Evolutionary conservation across 345 rosid genomes (phyloP).

Genomic region (Alliaria petiolata): DNA sequence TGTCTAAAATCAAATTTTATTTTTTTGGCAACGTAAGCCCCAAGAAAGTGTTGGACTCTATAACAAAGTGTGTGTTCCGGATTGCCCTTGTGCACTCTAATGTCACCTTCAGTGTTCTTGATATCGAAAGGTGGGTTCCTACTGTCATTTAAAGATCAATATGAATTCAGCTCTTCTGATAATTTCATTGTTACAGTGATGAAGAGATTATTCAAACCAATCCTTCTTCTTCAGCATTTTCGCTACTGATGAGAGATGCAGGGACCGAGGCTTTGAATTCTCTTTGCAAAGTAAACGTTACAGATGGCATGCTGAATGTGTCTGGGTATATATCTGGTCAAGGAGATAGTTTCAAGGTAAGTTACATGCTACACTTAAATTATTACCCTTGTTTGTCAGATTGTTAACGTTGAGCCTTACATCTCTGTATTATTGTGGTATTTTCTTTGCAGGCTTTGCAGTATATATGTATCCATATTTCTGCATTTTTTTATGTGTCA

Average conservation of each 20-base stretch:
- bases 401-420: conserved; percentile 9
- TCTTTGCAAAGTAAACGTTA: conserved; percentile 50
- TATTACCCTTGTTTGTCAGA: conserved; percentile 1
- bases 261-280: conserved; percentile 48
- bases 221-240: conserved; percentile 59
- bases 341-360: conserved; percentile 60
- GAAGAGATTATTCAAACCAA: conserved; percentile 56
- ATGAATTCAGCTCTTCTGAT: conserved; percentile 7
- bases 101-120: conserved; percentile 67
- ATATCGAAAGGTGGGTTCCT: conserved; percentile 64
- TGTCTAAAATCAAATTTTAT: not conserved
- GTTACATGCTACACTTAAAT: conserved; percentile 7
- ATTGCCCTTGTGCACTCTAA: conserved; percentile 68
- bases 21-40: conserved; percentile 50
- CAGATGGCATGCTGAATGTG: conserved; percentile 49
- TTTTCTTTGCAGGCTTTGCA: conserved; percentile 74
- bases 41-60: conserved; percentile 69
- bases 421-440: conserved; percentile 8
- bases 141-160: conserved; percentile 18
- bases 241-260: conserved; percentile 57
- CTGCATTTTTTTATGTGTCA: conserved; percentile 18
- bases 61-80: conserved; percentile 63
- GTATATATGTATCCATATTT: conserved; percentile 75
- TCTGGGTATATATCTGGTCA: conserved; percentile 72
- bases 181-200: conserved; percentile 47